phyloP scores from a whole-genome alignment of 495 filamentous ascomycete genomes.

The Haplographium delicatum region DNA sequence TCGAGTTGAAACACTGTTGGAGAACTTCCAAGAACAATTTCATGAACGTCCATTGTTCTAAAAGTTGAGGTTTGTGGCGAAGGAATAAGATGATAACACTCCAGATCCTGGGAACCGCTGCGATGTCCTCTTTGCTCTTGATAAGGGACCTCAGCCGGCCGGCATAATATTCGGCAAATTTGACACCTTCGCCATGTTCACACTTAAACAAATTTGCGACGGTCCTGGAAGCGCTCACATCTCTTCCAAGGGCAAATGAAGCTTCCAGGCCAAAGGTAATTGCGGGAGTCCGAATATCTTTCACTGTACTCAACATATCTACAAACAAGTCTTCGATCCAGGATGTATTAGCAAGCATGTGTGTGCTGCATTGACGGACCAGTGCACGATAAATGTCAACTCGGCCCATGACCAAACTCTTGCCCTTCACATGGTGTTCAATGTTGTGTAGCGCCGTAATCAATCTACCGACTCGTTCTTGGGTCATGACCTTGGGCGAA shows the following conservation, averaged over 20 bases:
- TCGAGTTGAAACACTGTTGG: conserved; percentile 78
- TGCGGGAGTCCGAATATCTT: conserved; percentile 69
- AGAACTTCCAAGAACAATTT: conserved; percentile 69
- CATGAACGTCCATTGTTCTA: conserved; percentile 70
- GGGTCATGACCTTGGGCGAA: conserved; percentile 62
- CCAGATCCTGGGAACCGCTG: conserved; percentile 85
- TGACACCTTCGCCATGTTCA: conserved; percentile 36
- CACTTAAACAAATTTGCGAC: conserved; percentile 61
- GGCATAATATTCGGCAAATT: conserved; percentile 58
- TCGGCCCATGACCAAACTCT: conserved; percentile 66
- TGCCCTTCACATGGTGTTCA: conserved; percentile 70
- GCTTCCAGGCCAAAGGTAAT: conserved; percentile 66
- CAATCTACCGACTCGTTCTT: conserved; percentile 58
- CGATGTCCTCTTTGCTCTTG: conserved; percentile 49
- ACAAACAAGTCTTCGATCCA: conserved; percentile 82
- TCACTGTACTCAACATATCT: conserved; percentile 71
- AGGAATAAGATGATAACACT: conserved; percentile 72
- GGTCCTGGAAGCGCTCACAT: conserved; percentile 55
- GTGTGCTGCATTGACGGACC: conserved; percentile 56
- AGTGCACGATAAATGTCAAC: conserved; percentile 72
- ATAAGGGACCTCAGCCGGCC: conserved; percentile 67
- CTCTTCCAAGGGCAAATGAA: conserved; percentile 58
- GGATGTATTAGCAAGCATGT: conserved; percentile 58
- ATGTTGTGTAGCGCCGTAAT: conserved; percentile 63
- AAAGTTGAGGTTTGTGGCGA: conserved; percentile 47